A percentile compares a stretch with the other conserved stretches of the same genome.
phyloP scores from a whole-genome alignment of 257 asterid genomes.

The Osmanthus fragrans region DNA sequence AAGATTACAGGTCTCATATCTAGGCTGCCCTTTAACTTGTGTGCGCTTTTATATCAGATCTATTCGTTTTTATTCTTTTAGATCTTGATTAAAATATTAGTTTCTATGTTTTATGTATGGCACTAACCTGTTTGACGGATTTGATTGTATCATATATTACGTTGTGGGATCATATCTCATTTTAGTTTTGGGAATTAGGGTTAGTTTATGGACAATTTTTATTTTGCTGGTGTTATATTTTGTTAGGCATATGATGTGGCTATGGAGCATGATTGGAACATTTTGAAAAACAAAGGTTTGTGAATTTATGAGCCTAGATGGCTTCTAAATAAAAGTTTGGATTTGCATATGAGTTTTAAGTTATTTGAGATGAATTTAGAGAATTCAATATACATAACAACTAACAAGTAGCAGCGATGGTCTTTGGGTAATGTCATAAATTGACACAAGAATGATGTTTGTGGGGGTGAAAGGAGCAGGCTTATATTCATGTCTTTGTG shows the following conservation, averaged over 20 bases:
- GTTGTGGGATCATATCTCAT: background rate
- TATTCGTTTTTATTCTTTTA: background rate
- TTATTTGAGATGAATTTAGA: background rate
- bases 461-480: background rate
- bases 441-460: background rate
- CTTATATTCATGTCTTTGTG: background rate
- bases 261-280: background rate
- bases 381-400: background rate
- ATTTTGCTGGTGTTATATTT: background rate
- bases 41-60: background rate
- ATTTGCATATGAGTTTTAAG: background rate
- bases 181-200: background rate
- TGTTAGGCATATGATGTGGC: background rate
- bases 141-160: background rate
- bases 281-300: background rate
- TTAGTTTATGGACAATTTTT: background rate
- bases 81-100: conserved; percentile 22
- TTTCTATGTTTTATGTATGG: background rate
- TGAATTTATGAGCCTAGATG: background rate
- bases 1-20: conserved; percentile 52
- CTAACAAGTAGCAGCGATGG: background rate
- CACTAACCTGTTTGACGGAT: conserved; percentile 9
- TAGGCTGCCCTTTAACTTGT: background rate
- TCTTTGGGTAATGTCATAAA: background rate
- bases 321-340: background rate